Base-by-base conservation (phyloP, 2,329 filamentous ascomycete genomes). In the Paracoccidioides brasiliensis region DNA sequence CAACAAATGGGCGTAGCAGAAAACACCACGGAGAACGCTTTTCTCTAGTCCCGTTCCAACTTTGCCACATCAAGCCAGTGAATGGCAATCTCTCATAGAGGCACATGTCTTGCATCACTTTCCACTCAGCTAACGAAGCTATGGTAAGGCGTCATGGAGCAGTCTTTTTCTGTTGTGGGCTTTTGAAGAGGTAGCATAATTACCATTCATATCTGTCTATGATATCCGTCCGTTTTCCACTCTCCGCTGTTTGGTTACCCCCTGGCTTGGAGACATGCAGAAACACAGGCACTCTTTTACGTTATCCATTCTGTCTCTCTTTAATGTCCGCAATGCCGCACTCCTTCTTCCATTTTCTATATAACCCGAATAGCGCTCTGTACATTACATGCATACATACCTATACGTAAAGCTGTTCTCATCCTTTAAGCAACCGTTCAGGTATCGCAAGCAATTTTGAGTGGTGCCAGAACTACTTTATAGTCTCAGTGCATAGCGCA, bases 11-110 rank as follows among this genome's bases (percentile, higher is more conserved):
- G 41, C 3, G 54, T 56, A 12, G 59, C 57, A 12, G 60, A 61
- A 41, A 58, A 55, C 10, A 14, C 48, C 14, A 30, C 50, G 38
- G 59, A 62, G 35, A 54, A 59, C 28, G 60, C 59, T 10, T 62
- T 62, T 50, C 45, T 62, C 8, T 62, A 55, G 53, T n/a, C 50
- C n/a, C 12, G 8, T 22, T 14, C 45, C n/a, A 10, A 3, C 38
- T 15, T 42, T 28, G 7, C 32, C 22, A 14, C 33, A 12, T 5
- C 30, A 50, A 22, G 30, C 33, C 32, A 28, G 15, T 3, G 8
- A 15, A 33, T 33, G 38, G 22, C 28, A 14, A 14, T 3, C 50
- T 38, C 33, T 15, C 14, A 22, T 37, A 9, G 33, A 49, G 22
- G n/a, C n/a, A 28, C 10, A 14, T 2, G 1, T 5, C 14, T 5